Evolutionary conservation across 2,329 filamentous ascomycete genomes (phyloP), one percentile per base, ranked within the genome.

Genomic region (Fusarium scirpi): DNA sequence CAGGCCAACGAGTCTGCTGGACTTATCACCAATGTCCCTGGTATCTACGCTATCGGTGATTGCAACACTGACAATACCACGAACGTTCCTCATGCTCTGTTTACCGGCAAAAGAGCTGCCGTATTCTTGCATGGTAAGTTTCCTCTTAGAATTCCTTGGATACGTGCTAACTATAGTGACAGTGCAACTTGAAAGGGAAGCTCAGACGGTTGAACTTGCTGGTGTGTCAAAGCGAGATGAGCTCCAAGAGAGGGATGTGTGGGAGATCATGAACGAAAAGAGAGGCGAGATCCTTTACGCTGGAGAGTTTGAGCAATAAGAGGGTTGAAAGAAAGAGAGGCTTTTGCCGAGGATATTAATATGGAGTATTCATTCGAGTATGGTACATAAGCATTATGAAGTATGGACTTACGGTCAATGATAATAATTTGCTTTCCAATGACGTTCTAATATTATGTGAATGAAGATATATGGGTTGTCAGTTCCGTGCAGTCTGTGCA

Each of bases 81-180:
- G 5, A 90, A 90, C 67, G 84, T 90, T 1, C 87, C 87, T 0
- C 88, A 90, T 66, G 88, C 89, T 0, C 82, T 90, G 72, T 90
- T 81, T 72, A 85, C 80, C 15, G 88, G 87, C 5, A 90, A 90
- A 82, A 77, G 83, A 30, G 81, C 87, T 0, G 87, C 86, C 8
- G 87, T 90, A 2, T 87, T 79, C 51, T 62, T 88, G 7, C 88
- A 90, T 68, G 82, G 87, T 88, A 74, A 80, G 85, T 79, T 41
- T 22, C 9, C 1, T 16, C 8, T 13, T 27, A 10, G 9, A 6
- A 2, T 2, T 32, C 4, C 13, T 7, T n/a, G 12, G 8, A 6
- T 4, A 1, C 29, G 3, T 30, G 20, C 58, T 74, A 25, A 72
- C 12, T 22, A 15, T 2, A 8, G 32, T 1, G 0, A 5, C 15